These are phyloP conservation scores for Vigna angularis DNA, from an alignment of 306 rosid species.

Conservation along the genomic window DNA sequence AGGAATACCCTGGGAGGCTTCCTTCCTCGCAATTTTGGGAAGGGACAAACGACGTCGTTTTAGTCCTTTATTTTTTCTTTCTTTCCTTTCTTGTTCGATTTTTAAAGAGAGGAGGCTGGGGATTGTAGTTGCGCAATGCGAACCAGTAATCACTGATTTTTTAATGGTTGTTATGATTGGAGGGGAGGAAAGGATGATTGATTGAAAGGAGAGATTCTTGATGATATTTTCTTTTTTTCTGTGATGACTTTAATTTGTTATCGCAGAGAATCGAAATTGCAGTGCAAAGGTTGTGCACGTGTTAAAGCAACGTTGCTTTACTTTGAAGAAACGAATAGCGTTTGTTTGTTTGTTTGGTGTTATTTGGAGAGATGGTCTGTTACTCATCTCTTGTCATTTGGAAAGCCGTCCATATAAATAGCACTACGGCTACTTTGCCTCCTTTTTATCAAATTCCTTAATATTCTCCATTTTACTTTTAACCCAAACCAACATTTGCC, in stretches of 20 bases:
- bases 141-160: neutral
- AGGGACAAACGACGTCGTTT: conserved; percentile 33
- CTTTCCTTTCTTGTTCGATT: conserved; percentile 8
- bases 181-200: neutral
- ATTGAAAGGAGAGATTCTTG: conserved; percentile 4
- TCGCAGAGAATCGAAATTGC: conserved; percentile 31
- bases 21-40: neutral
- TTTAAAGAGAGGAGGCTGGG: neutral
- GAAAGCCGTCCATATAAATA: conserved; percentile 25
- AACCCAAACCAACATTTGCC: neutral
- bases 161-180: neutral
- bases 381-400: conserved; percentile 9
- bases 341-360: conserved; percentile 10
- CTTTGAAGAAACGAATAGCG: conserved; percentile 43
- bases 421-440: neutral
- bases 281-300: conserved; percentile 47
- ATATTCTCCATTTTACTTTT: neutral
- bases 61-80: neutral
- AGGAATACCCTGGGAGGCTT: neutral
- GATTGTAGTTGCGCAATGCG: neutral
- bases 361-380: conserved; percentile 18
- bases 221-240: neutral
- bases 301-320: conserved; percentile 43
- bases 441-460: neutral
- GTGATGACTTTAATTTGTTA: neutral